Conservation (phyloP, 1,284 basidiomycete genomes). For the Sanghuangporus weigelae region DNA sequence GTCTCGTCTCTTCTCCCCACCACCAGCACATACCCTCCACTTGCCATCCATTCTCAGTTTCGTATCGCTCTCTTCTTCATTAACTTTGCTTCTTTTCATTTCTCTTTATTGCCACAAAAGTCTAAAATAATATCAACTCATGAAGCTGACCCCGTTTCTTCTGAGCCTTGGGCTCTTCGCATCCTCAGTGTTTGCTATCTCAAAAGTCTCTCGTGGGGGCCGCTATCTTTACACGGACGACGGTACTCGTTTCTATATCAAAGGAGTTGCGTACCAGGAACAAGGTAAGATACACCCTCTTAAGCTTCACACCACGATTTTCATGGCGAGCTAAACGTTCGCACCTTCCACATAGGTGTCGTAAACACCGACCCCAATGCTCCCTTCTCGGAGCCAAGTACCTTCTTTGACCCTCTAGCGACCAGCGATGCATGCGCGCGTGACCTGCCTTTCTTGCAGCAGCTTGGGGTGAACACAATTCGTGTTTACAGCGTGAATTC, state of each 20-base stretch:
- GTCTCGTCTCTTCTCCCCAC: not conserved
- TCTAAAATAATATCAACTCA: not conserved
- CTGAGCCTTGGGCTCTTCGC: constrained; percentile 26
- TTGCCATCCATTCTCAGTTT: not conserved
- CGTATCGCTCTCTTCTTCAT: not conserved
- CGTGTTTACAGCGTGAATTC: constrained; percentile 86
- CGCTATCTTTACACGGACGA: constrained; percentile 75
- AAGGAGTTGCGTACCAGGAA: constrained; percentile 87
- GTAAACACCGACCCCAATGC: constrained; percentile 44
- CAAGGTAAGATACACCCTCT: constrained; percentile 52
- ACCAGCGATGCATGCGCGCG: constrained; percentile 65
- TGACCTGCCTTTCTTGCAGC: constrained; percentile 72
- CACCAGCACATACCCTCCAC: not conserved
- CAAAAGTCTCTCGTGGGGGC: constrained; percentile 56
- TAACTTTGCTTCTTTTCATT: not conserved
- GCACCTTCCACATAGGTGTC: constrained; percentile 21
- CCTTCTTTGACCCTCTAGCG: constrained; percentile 73
- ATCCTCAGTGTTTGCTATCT: constrained; percentile 47
- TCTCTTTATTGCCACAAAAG: not conserved
- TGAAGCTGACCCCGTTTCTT: constrained; percentile 5
- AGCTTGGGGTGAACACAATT: constrained; percentile 68
- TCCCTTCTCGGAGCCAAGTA: constrained; percentile 74
- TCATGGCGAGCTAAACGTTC: not conserved
- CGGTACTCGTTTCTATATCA: constrained; percentile 83
- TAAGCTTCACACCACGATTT: not conserved